These are phyloP conservation scores for Salix koriyanagi DNA, from an alignment of 345 rosid genomes.

Conservation along the genomic window DNA sequence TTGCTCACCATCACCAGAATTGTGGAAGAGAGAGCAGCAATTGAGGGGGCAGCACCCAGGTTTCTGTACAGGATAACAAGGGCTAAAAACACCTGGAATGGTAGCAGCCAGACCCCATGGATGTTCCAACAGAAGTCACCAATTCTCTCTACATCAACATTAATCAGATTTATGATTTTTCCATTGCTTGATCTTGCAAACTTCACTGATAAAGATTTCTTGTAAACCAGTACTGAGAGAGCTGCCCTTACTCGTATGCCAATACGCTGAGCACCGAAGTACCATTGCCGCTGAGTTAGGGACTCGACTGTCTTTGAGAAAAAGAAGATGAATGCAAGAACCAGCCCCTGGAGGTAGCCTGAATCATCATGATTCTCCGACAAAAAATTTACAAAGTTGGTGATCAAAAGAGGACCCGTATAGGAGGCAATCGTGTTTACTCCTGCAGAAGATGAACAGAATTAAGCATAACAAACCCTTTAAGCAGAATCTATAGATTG, in stretches of 20 bases:
- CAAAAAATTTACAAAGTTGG: conserved; percentile 59
- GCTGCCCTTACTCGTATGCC: conserved; percentile 57
- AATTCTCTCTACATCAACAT: conserved; percentile 59
- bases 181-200: conserved; percentile 43
- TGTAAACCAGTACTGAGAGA: conserved; percentile 46
- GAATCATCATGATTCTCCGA: conserved; percentile 32
- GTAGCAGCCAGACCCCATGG: conserved; percentile 68
- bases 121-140: conserved; percentile 63
- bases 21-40: conserved; percentile 51
- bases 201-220: conserved; percentile 47
- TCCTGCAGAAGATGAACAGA: conserved; percentile 32
- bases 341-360: conserved; percentile 38
- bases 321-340: conserved; percentile 54
- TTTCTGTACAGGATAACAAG: conserved; percentile 43
- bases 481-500: conserved; percentile 46
- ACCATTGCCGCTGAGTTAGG: conserved; percentile 59
- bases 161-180: conserved; percentile 49
- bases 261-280: conserved; percentile 60
- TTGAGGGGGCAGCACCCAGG: conserved; percentile 54
- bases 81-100: conserved; percentile 57
- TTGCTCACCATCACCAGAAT: conserved; percentile 59
- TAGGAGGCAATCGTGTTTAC: conserved; percentile 52
- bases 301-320: conserved; percentile 59
- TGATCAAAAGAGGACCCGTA: conserved; percentile 55
- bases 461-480: neutral